phyloP scores from a whole-genome alignment of 805 yeast genomes.

The Wickerhamiella cacticola region DNA sequence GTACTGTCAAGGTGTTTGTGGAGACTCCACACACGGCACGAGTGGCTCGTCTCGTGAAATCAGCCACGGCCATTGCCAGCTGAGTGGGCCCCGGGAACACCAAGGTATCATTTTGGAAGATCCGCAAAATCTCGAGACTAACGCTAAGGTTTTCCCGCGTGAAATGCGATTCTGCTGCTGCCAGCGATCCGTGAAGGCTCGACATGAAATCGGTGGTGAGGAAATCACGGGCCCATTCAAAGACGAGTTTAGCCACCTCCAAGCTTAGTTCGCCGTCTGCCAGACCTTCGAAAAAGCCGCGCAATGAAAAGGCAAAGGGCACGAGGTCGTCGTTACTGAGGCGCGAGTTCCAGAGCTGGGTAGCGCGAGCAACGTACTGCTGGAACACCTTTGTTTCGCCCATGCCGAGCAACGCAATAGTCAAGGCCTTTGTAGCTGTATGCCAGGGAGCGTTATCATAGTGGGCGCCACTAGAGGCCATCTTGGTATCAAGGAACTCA shows the following conservation, averaged over 20 bases:
- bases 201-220: constrained; percentile 15
- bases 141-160: constrained; percentile 14
- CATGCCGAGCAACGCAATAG: constrained; percentile 28
- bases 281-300: constrained; percentile 30
- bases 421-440: constrained; percentile 20
- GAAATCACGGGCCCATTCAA: constrained; percentile 12
- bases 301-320: constrained; percentile 23
- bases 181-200: constrained; percentile 13
- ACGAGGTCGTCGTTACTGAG: constrained; percentile 15
- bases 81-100: constrained; percentile 17
- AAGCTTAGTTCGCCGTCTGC: constrained; percentile 16
- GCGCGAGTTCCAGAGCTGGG: constrained; percentile 16
- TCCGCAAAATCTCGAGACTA: constrained; percentile 14
- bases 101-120: constrained; percentile 2
- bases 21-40: not conserved
- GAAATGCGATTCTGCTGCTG: constrained; percentile 15
- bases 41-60: constrained; percentile 3
- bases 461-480: constrained; percentile 1
- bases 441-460: constrained; percentile 29
- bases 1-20: not conserved
- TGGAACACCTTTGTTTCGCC: constrained; percentile 27
- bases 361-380: constrained; percentile 22
- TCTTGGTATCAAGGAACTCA: constrained; percentile 36
- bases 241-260: constrained; percentile 17
- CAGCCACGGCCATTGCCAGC: constrained; percentile 11